phyloP scores from a whole-genome alignment of 148 eudicot genomes.

The Camellia lanceoleosa region DNA sequence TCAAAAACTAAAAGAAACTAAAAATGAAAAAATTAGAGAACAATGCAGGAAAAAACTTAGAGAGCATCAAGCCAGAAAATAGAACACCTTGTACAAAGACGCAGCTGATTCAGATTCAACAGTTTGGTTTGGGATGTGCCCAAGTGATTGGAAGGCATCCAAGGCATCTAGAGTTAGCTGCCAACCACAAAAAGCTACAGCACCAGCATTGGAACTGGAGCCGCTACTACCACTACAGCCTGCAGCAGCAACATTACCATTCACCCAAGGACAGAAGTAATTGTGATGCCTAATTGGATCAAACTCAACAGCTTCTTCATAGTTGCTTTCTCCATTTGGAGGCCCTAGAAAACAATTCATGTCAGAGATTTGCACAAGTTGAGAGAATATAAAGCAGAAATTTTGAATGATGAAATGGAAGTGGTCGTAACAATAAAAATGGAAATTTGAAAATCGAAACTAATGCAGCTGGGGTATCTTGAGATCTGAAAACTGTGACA shows the following conservation, averaged over 20 bases:
- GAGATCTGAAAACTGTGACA: too few relatives aligned
- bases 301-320: slow-evolving; percentile 77
- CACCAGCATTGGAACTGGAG: slow-evolving; percentile 62
- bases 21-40: neutral
- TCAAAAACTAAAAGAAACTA: neutral
- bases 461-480: neutral
- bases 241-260: slow-evolving; percentile 98
- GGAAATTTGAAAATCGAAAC: neutral
- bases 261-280: slow-evolving; percentile 96
- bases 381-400: neutral
- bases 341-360: slow-evolving; percentile 47
- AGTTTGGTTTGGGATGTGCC: slow-evolving; percentile 72
- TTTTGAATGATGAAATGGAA: neutral
- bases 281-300: slow-evolving; percentile 97
- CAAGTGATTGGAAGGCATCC: slow-evolving; percentile 77
- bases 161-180: slow-evolving; percentile 95
- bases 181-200: slow-evolving; percentile 93
- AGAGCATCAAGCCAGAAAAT: neutral
- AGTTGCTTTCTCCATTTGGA: slow-evolving; percentile 88
- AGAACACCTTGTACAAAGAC: slow-evolving; percentile 74
- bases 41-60: neutral
- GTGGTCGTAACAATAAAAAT: neutral
- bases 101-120: slow-evolving; percentile 99
- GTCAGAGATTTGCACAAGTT: neutral
- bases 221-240: slow-evolving; percentile 58